Percentiles rank a stretch among this genome's conserved stretches.
phyloP scores from a whole-genome alignment of 495 filamentous ascomycete genomes.

The Penicillium turbatum region DNA sequence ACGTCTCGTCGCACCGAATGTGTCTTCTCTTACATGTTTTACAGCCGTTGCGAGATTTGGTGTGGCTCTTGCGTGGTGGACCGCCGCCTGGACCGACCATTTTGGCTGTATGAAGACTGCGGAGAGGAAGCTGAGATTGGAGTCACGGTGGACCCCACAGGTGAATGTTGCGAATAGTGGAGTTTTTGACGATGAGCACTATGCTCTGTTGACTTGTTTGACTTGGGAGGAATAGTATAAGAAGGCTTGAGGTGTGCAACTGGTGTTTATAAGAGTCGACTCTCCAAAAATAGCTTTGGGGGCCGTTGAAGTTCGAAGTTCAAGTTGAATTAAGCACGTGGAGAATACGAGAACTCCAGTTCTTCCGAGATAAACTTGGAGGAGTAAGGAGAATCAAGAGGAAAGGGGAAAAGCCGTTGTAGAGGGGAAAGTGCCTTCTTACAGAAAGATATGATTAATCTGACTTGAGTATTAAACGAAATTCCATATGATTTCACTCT shows the following conservation, averaged over 20 bases:
- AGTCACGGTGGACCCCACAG: not conserved
- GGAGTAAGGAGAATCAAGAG: not conserved
- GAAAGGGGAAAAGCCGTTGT: not conserved
- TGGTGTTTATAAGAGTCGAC: conserved; percentile 7
- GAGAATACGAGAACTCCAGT: conserved; percentile 15
- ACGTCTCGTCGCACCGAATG: conserved; percentile 96
- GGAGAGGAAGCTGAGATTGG: not conserved
- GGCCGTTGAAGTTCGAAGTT: conserved; percentile 2
- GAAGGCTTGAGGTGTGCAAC: not conserved
- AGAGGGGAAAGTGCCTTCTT: not conserved
- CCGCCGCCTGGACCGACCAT: conserved; percentile 52
- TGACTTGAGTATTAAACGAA: not conserved
- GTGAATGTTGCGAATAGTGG: not conserved
- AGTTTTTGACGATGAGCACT: not conserved
- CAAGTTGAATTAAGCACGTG: conserved; percentile 19
- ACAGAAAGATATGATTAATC: conserved; percentile 1
- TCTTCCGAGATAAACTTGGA: not conserved
- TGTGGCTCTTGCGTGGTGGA: conserved; percentile 71
- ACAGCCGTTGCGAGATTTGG: conserved; percentile 96
- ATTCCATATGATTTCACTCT: not conserved
- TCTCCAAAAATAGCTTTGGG: conserved; percentile 18
- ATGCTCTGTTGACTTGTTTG: not conserved
- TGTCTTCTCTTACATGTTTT: conserved; percentile 96
- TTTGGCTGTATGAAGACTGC: conserved; percentile 4
- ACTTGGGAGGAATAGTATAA: not conserved